Evolutionary conservation across 1,284 basidiomycete species (phyloP).

Genomic region (Pterula multifida): DNA sequence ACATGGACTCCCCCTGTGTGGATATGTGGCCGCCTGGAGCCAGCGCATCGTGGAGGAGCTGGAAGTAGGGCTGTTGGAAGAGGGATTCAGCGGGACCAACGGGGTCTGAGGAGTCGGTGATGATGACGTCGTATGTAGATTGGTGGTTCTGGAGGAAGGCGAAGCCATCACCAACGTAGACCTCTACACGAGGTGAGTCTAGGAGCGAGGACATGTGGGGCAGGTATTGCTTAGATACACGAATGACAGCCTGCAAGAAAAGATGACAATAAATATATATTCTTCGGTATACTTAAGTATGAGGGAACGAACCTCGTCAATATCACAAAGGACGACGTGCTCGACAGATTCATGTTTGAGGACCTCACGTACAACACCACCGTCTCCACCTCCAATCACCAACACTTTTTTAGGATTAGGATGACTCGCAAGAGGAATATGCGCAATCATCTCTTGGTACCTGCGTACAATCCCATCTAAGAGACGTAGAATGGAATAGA

Average conservation of each 20-base stretch:
- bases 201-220: constrained; percentile 91
- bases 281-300: no score
- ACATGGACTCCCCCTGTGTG: constrained; percentile 93
- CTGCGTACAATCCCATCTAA: constrained; percentile 24
- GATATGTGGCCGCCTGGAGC: constrained; percentile 89
- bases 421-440: constrained; percentile 90
- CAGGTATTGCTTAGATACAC: constrained; percentile 88
- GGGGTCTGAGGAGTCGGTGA: constrained; percentile 98
- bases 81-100: constrained; percentile 92
- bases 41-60: constrained; percentile 85
- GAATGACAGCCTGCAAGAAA: constrained; percentile 69
- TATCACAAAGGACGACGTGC: constrained; percentile 92
- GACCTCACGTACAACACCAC: constrained; percentile 94
- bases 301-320: constrained; percentile 68
- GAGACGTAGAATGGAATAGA: constrained; percentile 3
- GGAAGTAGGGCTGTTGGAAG: constrained; percentile 97
- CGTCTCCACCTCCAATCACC: constrained; percentile 95
- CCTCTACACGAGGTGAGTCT: constrained; percentile 73
- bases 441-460: constrained; percentile 99
- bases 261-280: background rate
- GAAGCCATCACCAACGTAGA: constrained; percentile 94
- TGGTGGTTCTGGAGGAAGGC: constrained; percentile 90
- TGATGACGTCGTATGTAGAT: constrained; percentile 92
- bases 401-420: constrained; percentile 95
- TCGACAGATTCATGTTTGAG: constrained; percentile 91